phyloP scores from a whole-genome alignment of 2,329 filamentous ascomycete genomes.

The Alternaria tenuissima region DNA sequence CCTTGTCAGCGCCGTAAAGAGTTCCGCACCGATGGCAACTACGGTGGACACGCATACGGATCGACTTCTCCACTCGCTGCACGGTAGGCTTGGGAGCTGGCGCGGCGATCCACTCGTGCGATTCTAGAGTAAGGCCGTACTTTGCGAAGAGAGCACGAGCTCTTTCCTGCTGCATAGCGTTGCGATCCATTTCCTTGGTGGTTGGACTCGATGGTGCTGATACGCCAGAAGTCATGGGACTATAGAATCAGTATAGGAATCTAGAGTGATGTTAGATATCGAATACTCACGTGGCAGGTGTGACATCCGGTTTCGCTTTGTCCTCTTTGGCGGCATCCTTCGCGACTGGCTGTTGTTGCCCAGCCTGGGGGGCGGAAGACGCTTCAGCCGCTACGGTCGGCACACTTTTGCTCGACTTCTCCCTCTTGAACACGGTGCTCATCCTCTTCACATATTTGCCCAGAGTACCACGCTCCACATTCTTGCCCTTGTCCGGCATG shows the following conservation, averaged over 20 bases:
- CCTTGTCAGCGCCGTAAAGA: constrained; percentile 74
- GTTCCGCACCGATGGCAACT: constrained; percentile 83
- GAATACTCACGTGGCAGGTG: constrained; percentile 13
- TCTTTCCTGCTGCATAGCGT: constrained; percentile 50
- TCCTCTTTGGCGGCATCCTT: constrained; percentile 12
- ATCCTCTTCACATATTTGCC: constrained; percentile 53
- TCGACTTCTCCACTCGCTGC: constrained; percentile 74
- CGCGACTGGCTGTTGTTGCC: constrained; percentile 10
- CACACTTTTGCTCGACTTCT: constrained; percentile 35
- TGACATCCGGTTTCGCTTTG: constrained; percentile 11
- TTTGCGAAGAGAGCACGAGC: constrained; percentile 54
- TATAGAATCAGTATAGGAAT: constrained; percentile 8
- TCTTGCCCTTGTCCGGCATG: constrained; percentile 28
- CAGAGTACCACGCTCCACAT: constrained; percentile 42
- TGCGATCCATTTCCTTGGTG: constrained; percentile 38
- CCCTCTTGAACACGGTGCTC: constrained; percentile 50
- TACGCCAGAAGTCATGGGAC: constrained; percentile 5
- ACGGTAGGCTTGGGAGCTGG: constrained; percentile 39
- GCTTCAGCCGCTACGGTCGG: constrained; percentile 12
- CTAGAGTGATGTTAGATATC: not conserved
- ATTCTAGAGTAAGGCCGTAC: constrained; percentile 53
- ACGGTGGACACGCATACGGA: constrained; percentile 79
- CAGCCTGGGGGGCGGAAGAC: constrained; percentile 14
- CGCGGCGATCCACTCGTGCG: constrained; percentile 48
- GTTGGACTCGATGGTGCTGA: constrained; percentile 19